Percentiles rank a stretch among this genome's conserved stretches.
phyloP scores from a whole-genome alignment of 1,284 basidiomycete genomes.

The Neonothopanus nambi region DNA sequence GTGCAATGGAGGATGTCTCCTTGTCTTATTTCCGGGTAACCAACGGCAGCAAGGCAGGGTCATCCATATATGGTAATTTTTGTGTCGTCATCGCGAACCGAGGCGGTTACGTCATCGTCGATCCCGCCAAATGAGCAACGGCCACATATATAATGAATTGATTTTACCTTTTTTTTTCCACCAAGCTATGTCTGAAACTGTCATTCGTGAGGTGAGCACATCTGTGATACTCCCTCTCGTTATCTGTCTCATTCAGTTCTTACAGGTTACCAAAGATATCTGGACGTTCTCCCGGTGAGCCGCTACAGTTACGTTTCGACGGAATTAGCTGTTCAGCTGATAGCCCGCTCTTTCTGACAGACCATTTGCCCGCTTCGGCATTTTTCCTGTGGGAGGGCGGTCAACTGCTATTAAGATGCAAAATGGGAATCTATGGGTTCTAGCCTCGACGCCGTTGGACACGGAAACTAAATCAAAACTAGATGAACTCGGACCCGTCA shows the following conservation, averaged over 20 bases:
- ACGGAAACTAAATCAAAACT: conserved; percentile 72
- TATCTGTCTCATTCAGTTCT: neutral
- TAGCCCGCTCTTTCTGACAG: conserved; percentile 32
- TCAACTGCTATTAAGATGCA: conserved; percentile 81
- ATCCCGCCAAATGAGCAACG: too few species aligned
- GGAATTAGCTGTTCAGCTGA: too few species aligned
- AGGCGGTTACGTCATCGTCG: neutral
- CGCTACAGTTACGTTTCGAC: neutral
- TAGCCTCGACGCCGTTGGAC: conserved; percentile 83
- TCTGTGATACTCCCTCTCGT: neutral
- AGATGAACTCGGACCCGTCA: conserved; percentile 75
- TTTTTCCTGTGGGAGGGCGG: conserved; percentile 77
- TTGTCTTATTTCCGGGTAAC: too few species aligned
- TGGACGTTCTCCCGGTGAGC: conserved; percentile 74
- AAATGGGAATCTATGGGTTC: conserved; percentile 77
- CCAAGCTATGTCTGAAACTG: conserved; percentile 34
- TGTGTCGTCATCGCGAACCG: neutral
- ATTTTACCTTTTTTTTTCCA: neutral
- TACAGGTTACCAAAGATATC: conserved; percentile 59
- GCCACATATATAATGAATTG: too few species aligned
- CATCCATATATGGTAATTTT: too few species aligned
- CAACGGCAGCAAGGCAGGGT: too few species aligned
- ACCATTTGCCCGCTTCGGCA: conserved; percentile 67
- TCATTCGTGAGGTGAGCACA: conserved; percentile 42
- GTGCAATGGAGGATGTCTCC: neutral